Evolutionary conservation across 31 red algal species (phyloP).

Genomic region (Odonthalia washingtoniensis): DNA sequence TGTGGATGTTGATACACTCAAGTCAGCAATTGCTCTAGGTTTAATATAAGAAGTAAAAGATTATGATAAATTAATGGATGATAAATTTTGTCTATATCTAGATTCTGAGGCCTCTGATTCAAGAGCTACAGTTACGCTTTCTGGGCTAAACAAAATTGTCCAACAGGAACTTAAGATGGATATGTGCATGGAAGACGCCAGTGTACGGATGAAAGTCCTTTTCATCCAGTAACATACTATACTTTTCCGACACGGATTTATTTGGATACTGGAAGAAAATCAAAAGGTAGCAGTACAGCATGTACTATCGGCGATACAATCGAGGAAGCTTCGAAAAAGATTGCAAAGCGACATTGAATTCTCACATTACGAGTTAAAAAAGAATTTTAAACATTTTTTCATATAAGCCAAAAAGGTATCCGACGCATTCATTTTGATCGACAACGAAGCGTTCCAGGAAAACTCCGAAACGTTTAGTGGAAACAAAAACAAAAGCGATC

Average conservation of each 20-base stretch:
- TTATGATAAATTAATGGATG: too few relatives aligned
- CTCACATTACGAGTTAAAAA: not conserved
- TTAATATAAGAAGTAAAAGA: too few relatives aligned
- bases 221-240: not conserved
- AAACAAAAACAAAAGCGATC: too few relatives aligned
- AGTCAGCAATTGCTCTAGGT: too few relatives aligned
- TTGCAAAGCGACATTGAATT: not conserved
- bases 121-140: too few relatives aligned
- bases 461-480: too few relatives aligned
- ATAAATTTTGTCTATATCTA: too few relatives aligned
- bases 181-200: not conserved
- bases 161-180: too few relatives aligned
- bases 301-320: not conserved
- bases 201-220: not conserved
- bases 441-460: too few relatives aligned
- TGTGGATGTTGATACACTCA: too few relatives aligned
- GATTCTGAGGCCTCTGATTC: too few relatives aligned
- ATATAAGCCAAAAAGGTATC: not conserved
- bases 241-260: not conserved
- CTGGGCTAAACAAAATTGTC: too few relatives aligned
- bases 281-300: not conserved
- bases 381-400: not conserved
- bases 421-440: not conserved
- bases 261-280: not conserved
- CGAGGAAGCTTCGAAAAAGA: not conserved